Conservation (phyloP, 495 filamentous ascomycete species). For the Penicillium crystallinum region DNA sequence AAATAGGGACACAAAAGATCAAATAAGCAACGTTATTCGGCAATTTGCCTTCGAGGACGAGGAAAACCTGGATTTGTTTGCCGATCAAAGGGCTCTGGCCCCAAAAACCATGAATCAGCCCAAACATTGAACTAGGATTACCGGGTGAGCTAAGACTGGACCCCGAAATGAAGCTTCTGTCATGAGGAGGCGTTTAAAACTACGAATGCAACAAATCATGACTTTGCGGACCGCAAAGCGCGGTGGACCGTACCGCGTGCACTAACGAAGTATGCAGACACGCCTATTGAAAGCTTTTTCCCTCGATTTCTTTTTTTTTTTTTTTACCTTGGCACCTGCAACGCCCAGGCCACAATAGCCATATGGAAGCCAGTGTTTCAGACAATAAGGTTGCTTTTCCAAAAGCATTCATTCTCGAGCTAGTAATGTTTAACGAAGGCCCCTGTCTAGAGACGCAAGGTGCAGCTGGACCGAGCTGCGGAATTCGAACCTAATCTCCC, state of each 20-base stretch:
- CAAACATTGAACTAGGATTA: not conserved
- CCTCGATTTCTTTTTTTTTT: not conserved
- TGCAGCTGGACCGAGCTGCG: slow-evolving; percentile 26
- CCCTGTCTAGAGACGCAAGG: slow-evolving; percentile 30
- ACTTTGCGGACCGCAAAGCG: slow-evolving; percentile 2
- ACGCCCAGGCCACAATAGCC: slow-evolving; percentile 17
- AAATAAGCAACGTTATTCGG: not conserved
- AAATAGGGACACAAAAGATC: not conserved
- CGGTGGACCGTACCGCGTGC: slow-evolving; percentile 7
- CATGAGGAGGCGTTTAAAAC: too few species aligned
- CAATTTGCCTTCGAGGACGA: not conserved
- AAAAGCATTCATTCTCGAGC: slow-evolving; percentile 7
- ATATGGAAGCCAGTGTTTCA: slow-evolving; percentile 25
- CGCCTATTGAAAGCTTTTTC: not conserved
- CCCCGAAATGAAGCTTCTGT: not conserved
- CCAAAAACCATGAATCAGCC: too few species aligned
- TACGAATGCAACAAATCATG: not conserved
- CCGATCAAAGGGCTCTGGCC: not conserved
- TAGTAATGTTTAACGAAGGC: slow-evolving; percentile 26
- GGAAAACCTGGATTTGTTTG: not conserved
- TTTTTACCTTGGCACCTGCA: not conserved
- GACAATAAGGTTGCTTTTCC: slow-evolving; percentile 23
- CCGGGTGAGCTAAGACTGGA: not conserved
- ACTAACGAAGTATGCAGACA: slow-evolving; percentile 10
- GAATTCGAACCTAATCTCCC: slow-evolving; percentile 32